Base-by-base conservation (phyloP, 176 grass and related monocot species). In the Aegilops longissima region DNA sequence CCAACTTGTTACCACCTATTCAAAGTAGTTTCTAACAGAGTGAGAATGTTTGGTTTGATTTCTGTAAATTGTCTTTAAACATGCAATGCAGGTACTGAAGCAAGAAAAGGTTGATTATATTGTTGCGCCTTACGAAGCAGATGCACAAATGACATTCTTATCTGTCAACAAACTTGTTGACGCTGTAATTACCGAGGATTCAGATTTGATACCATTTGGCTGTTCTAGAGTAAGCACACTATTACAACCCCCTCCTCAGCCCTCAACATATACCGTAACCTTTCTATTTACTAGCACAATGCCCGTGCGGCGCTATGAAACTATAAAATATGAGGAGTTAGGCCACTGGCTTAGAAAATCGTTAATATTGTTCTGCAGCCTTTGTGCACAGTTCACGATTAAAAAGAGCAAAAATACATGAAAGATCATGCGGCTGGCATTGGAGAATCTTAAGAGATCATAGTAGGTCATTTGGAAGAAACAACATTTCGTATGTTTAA, bases 161-260 rank as follows among this genome's bases (percentile, higher is more conserved):
- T 98, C 96, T 73, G 84, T 98, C 66, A 98, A 98, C 81, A 98
- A 91, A 83, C 86, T 98, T 91, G 91, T 95, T 76, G 93, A 98
- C 86, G 96, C 96, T 86, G 93, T 98, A 45, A 95, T 98, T 45
- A 98, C 96, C 0, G 93, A 98, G 84, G 96, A 98, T 82, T 98
- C 96, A 67, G 96, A 98, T 87, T 80, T 98, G 80, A 98, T 98
- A 82, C 96, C 96, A 77, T 98, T 98, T 94, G 96, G 96, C 61
- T 98, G 96, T 92, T 89, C 93, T 51, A 98, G 93, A 88, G 96
- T 98, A 81, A 95, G 92, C 81, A 82, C 36, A 87, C 21, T 63
- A 17, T 81, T 68, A 76, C 49, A 82, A 83, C 24, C 21, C 78
- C 82, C 67, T 86, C 45, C 21, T 61, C 14, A 66, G 65, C 5